Conservation (phyloP, 768 basidiomycete species). For the Filobasidium wieringae region DNA sequence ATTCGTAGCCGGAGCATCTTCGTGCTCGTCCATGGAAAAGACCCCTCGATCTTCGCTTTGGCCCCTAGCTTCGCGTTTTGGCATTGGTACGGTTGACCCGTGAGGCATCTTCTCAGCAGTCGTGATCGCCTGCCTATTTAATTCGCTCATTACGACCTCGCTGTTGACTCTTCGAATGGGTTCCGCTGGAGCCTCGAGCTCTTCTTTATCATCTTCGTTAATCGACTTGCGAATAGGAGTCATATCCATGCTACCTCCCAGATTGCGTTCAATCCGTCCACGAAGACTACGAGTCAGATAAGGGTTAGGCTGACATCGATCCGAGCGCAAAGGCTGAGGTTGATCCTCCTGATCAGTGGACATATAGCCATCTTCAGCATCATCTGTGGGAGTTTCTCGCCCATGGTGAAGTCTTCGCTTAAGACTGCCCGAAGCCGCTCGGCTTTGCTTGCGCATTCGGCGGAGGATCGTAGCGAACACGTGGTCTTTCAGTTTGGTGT, state of each 20-base stretch:
- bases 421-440: not conserved
- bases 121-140: conserved; percentile 8
- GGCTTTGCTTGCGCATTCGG: conserved; percentile 27
- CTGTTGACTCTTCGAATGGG: conserved; percentile 27
- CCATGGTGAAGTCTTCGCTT: conserved; percentile 16
- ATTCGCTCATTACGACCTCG: conserved; percentile 28
- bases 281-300: not conserved
- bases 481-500: conserved; percentile 86
- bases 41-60: conserved; percentile 4
- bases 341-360: conserved; percentile 15
- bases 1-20: too few relatives aligned
- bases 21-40: conserved; percentile 13
- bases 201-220: not conserved
- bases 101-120: not conserved
- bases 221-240: conserved; percentile 1
- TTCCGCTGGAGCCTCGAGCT: not conserved
- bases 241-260: conserved; percentile 17
- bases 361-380: conserved; percentile 45
- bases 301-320: conserved; percentile 39
- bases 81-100: not conserved
- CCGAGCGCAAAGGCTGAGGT: conserved; percentile 37
- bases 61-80: conserved; percentile 1
- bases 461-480: conserved; percentile 82
- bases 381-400: conserved; percentile 29
- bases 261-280: conserved; percentile 4